Evolutionary conservation across 192 early-diverging fungal genomes (phyloP).

Genomic region (Coemansia sp.): DNA sequence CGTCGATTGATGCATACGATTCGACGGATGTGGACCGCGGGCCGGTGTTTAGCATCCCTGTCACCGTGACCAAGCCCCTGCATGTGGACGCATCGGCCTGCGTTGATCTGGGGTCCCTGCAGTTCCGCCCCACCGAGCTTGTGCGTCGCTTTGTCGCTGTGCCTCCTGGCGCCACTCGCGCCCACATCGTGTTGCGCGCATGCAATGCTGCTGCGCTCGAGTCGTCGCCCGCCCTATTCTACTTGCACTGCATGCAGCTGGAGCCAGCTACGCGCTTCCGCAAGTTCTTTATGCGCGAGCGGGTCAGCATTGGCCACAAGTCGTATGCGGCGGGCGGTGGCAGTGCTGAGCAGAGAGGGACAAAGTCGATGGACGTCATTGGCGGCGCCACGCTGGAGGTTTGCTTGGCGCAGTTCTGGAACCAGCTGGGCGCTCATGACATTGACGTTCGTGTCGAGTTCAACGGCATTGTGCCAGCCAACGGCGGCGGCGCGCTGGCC

Average conservation of each 20-base stretch:
- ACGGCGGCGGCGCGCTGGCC: slow-evolving; percentile 36
- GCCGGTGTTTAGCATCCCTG: slow-evolving; percentile 81
- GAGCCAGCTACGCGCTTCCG: slow-evolving; percentile 67
- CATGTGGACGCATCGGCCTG: slow-evolving; percentile 50
- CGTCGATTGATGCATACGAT: slow-evolving; percentile 78
- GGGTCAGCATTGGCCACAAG: slow-evolving; percentile 59
- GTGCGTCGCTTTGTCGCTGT: slow-evolving; percentile 79
- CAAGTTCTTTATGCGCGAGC: slow-evolving; percentile 59
- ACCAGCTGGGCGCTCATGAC: slow-evolving; percentile 64
- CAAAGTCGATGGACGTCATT: slow-evolving; percentile 60
- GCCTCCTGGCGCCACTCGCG: slow-evolving; percentile 80
- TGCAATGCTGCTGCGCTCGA: slow-evolving; percentile 26
- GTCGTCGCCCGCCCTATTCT: slow-evolving; percentile 63
- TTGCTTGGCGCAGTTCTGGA: slow-evolving; percentile 89
- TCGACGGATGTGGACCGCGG: slow-evolving; percentile 67
- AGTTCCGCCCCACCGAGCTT: slow-evolving; percentile 75
- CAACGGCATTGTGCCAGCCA: slow-evolving; percentile 64
- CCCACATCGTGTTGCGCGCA: slow-evolving; percentile 44
- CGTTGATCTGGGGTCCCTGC: slow-evolving; percentile 57
- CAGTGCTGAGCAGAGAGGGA: slow-evolving; percentile 57
- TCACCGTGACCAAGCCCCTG: slow-evolving; percentile 84
- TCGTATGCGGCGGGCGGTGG: slow-evolving; percentile 62
- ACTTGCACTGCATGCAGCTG: slow-evolving; percentile 73
- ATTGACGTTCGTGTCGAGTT: slow-evolving; percentile 75
- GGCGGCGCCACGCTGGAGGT: slow-evolving; percentile 77